A percentile compares a stretch with the other conserved stretches of the same genome.
Evolutionary conservation across 306 rosid genomes (phyloP).

Genomic region (Nissolia schottii): DNA sequence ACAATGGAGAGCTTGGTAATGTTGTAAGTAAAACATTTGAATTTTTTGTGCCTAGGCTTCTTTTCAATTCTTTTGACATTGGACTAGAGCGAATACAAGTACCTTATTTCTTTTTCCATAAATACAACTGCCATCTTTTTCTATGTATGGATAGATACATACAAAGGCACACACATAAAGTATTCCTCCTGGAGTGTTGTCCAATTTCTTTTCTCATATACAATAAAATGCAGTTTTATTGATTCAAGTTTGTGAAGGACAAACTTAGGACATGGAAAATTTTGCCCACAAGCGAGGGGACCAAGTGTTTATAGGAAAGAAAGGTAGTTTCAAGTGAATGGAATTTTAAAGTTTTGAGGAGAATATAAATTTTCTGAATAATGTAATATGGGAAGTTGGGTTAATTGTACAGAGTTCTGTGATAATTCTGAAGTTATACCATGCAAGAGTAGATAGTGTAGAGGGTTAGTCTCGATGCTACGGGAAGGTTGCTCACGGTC

Average conservation of each 20-base stretch:
- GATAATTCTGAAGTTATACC: background rate
- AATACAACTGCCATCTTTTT: background rate
- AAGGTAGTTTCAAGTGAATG: background rate
- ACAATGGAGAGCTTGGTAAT: slow-evolving; percentile 30
- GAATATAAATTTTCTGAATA: background rate
- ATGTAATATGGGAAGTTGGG: background rate
- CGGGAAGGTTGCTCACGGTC: too few relatives aligned
- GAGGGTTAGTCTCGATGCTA: too few relatives aligned
- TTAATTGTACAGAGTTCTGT: background rate
- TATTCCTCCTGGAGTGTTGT: background rate
- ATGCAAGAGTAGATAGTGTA: background rate
- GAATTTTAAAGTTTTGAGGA: background rate
- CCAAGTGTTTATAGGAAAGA: background rate
- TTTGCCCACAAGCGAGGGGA: background rate
- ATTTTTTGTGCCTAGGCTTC: background rate
- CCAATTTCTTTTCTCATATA: background rate
- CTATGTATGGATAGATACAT: background rate
- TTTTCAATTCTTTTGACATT: background rate
- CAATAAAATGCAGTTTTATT: background rate
- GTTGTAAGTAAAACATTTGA: slow-evolving; percentile 55
- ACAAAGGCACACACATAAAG: background rate
- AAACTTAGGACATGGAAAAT: background rate
- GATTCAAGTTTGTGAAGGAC: background rate
- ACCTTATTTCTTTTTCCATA: background rate
- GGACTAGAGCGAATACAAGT: background rate